Percentiles rank a stretch among this genome's conserved stretches.
Conservation (phyloP, 208 protist species). For the Leishmania arabica region DNA sequence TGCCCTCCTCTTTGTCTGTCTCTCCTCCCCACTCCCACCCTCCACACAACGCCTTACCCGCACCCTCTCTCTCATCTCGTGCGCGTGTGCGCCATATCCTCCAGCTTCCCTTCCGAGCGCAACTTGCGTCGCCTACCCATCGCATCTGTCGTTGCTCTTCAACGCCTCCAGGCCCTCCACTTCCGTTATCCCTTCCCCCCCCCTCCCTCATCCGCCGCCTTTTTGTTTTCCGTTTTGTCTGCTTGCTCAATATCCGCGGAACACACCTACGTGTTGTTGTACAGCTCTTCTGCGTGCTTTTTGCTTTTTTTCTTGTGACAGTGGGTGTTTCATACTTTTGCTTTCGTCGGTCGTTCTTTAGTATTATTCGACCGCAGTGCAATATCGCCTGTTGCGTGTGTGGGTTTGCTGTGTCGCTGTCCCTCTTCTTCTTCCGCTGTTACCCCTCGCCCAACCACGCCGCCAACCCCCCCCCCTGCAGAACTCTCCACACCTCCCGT, state of each 20-base stretch:
- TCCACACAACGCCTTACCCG: neutral
- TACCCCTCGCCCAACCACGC: neutral
- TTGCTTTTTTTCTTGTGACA: neutral
- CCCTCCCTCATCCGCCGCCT: neutral
- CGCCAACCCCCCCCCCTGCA: neutral
- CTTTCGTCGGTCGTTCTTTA: neutral
- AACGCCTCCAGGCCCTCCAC: neutral
- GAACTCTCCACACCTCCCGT: neutral
- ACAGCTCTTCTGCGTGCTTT: neutral
- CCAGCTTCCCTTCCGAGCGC: neutral
- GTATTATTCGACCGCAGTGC: neutral
- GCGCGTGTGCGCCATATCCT: neutral
- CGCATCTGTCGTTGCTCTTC: neutral
- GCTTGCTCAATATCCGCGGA: neutral
- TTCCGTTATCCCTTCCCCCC: neutral
- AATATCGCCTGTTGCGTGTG: neutral
- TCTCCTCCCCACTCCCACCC: neutral
- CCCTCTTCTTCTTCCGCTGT: neutral
- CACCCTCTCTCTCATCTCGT: neutral
- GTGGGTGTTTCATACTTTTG: neutral
- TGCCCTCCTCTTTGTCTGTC: neutral
- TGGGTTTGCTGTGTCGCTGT: neutral
- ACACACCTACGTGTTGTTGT: neutral
- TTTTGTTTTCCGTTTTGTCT: neutral
- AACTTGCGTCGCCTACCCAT: neutral